Conservation (phyloP, 2,329 filamentous ascomycete species). For the Aphanocladium album region DNA sequence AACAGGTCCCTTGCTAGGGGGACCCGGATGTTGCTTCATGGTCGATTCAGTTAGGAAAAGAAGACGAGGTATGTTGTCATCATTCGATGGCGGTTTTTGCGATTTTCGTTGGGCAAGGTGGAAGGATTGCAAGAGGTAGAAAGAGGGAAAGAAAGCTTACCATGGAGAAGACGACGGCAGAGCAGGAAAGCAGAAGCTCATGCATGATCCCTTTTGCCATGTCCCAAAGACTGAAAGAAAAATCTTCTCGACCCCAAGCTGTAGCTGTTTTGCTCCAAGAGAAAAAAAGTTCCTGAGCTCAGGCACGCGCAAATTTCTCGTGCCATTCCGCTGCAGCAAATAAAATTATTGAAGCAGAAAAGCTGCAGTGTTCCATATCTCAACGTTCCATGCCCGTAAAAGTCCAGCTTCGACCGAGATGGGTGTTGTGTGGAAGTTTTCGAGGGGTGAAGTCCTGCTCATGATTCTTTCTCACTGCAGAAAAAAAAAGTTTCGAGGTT, state of each 20-base stretch:
- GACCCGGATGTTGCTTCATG: slow-evolving; percentile 70
- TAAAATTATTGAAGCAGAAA: too few relatives aligned
- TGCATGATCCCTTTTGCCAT: neutral
- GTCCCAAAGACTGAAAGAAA: neutral
- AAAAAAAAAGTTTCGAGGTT: slow-evolving; percentile 14
- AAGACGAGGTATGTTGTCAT: slow-evolving; percentile 75
- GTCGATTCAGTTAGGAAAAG: slow-evolving; percentile 86
- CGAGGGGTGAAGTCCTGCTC: slow-evolving; percentile 3
- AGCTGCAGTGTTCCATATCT: neutral
- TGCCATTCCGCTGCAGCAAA: neutral
- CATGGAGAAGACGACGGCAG: neutral
- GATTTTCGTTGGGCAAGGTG: neutral
- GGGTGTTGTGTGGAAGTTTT: neutral
- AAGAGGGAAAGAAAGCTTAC: neutral
- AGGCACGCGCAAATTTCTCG: neutral
- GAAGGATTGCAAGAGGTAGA: neutral
- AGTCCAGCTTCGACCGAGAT: neutral
- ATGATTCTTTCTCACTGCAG: neutral
- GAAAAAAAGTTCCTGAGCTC: neutral
- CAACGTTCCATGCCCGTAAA: neutral
- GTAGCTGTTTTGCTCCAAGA: neutral
- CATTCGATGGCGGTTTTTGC: slow-evolving; percentile 39
- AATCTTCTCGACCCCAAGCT: neutral
- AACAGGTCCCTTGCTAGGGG: slow-evolving; percentile 61
- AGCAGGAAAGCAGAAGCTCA: neutral